Evolutionary conservation across 352 stramenopile genomes (phyloP), one percentile per base, ranked within the genome.

Genomic region (Globisporangium rhizosaccharum): DNA sequence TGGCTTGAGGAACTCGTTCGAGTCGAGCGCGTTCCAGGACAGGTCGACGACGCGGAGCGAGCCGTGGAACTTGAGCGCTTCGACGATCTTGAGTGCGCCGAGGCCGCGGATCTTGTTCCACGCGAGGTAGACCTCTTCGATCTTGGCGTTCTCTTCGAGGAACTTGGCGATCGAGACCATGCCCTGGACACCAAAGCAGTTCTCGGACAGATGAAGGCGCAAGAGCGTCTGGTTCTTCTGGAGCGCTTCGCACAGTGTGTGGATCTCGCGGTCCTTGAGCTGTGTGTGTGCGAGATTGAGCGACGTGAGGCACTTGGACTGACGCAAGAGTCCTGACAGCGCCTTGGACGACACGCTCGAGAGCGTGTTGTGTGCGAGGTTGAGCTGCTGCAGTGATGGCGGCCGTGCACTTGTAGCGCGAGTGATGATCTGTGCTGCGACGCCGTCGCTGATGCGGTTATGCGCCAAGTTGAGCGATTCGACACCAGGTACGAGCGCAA

Each of bases 11-110:
- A 73, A 56, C 23, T 79, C 66, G 56, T 73, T 79, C 37, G 82
- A 88, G 53, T 78, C 72, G 20, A 92, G 70, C 0, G 79, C 64
- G 64, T 92, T 92, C 82, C 82, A 92, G 3, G 79, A 89, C n/a
- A 92, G 50, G 41, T 92, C 82, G 20, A 86, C 65, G 44, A 82
- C 82, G 8, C 82, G 75, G 49, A 92, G 53, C 11, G 79, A 90
- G 18, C 68, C 70, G 61, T 92, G 82, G 52, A 83, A 92, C 53
- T 87, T 86, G 41, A 92, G 63, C 9, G 80, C 69, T 52, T 92
- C 82, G 14, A 77, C 76, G 47, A 92, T 82, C 52, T 84, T 86
- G 64, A 90, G 71, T 5, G 79, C 83, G 10, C 83, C 80, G 18
- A 81, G n/a, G 2, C 79, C 80, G 1, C 83, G 80, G 12, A 90